Base-by-base conservation (phyloP, 2,329 filamentous ascomycete species). In the Pseudonectria buxi region DNA sequence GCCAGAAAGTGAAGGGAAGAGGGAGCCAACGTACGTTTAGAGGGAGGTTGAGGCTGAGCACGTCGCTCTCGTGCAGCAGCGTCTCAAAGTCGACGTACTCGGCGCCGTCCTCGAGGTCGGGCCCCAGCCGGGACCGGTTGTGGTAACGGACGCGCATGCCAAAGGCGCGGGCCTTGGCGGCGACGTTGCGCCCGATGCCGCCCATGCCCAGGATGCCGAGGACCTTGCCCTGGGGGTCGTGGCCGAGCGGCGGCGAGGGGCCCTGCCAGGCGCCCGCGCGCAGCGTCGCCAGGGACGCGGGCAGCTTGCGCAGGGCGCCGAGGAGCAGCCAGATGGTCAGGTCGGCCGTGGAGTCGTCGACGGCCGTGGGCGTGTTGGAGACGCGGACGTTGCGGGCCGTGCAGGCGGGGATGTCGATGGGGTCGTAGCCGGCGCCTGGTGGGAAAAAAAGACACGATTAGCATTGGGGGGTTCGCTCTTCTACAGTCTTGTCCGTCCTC, bases 191-290 rank as follows among this genome's bases (percentile, higher is more conserved):
- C 1, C 87, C 86, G 41, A 94, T 92, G 3, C 86, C 85, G 14
- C 86, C 86, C 85, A 92, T 90, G 6, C 86, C 86, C 27, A 94
- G 58, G 40, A 94, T 87, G 0, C 86, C 86, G 5, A 94, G 69
- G 2, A 80, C 66, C 59, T 90, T 92, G 25, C 83, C 84, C 57
- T 84, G 71, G 2, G 86, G 86, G 53, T 92, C 86, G 54, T 85
- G 83, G 10, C 86, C 86, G 6, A 78, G 63, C 1, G 79, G 69
- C 1, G 74, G 70, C 6, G 65, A 58, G 3, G 69, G 65, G 4
- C 83, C 83, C 34, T 76, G 71, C 82, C 84, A 94, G 38, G 76
- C 64, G 1, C 81, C 78, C 14, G 71, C 65, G 25, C 86, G 76
- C 9, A 90, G 68, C 10, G 73, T 68, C 4, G 70, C 54, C 69